Conservation (phyloP, 352 stramenopile species). For the Globisporangium splendens region DNA sequence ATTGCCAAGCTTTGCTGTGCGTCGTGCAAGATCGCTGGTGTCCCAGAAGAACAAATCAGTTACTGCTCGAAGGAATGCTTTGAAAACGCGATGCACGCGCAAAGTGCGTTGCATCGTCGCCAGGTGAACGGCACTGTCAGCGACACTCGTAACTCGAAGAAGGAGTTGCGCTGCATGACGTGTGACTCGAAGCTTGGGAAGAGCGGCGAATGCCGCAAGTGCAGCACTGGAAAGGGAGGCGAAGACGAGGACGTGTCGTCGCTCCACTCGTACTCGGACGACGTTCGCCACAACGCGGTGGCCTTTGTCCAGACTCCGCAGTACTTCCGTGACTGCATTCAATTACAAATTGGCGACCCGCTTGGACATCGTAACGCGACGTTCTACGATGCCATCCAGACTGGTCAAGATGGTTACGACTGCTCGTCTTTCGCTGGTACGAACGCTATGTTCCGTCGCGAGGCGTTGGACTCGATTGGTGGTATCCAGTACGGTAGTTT, state of each 20-base stretch:
- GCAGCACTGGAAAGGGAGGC: slow-evolving; percentile 53
- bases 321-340: slow-evolving; percentile 83
- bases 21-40: slow-evolving; percentile 80
- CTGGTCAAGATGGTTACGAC: slow-evolving; percentile 80
- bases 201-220: slow-evolving; percentile 71
- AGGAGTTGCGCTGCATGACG: slow-evolving; percentile 70
- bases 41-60: slow-evolving; percentile 78
- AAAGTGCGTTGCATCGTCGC: slow-evolving; percentile 72
- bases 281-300: slow-evolving; percentile 30
- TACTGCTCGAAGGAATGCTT: slow-evolving; percentile 89
- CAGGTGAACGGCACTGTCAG: slow-evolving; percentile 81
- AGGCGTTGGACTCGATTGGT: slow-evolving; percentile 83
- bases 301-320: slow-evolving; percentile 65
- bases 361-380: slow-evolving; percentile 80
- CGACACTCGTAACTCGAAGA: slow-evolving; percentile 69
- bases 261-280: slow-evolving; percentile 77
- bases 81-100: slow-evolving; percentile 76
- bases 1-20: slow-evolving; percentile 83
- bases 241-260: slow-evolving; percentile 36
- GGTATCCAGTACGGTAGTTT: slow-evolving; percentile 84
- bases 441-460: slow-evolving; percentile 76
- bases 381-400: slow-evolving; percentile 88
- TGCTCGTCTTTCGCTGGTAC: slow-evolving; percentile 78
- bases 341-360: slow-evolving; percentile 80
- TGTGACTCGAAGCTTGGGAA: slow-evolving; percentile 75